These are phyloP conservation scores for Fagus sylvatica DNA, from an alignment of 306 rosid species.

Conservation along the genomic window DNA sequence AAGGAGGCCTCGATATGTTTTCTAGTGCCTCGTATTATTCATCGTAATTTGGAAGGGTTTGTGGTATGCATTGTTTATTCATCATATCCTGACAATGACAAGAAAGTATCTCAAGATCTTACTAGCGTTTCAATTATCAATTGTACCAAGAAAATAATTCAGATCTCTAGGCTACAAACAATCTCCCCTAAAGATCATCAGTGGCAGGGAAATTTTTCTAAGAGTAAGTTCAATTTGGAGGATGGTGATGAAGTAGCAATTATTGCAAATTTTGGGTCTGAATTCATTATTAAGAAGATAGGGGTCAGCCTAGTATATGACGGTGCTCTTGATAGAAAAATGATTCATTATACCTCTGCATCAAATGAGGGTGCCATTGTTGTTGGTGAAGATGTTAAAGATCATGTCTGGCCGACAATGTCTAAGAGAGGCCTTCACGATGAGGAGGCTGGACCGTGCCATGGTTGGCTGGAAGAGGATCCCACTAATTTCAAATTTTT, in stretches of 20 bases:
- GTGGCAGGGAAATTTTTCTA: conserved; percentile 29
- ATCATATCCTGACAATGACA: too few relatives aligned
- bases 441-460: background rate
- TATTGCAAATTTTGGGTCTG: conserved; percentile 1
- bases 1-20: too few relatives aligned
- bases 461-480: background rate
- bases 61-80: too few relatives aligned
- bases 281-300: conserved; percentile 13
- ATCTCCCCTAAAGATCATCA: conserved; percentile 9
- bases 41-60: too few relatives aligned
- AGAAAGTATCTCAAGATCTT: background rate
- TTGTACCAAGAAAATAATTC: background rate
- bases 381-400: background rate
- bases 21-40: too few relatives aligned
- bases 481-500: too few relatives aligned
- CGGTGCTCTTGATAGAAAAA: background rate
- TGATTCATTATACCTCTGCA: background rate
- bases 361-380: background rate
- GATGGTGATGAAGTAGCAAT: conserved; percentile 15
- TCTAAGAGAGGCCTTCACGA: background rate
- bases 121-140: background rate
- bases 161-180: background rate
- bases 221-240: conserved; percentile 3
- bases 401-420: background rate
- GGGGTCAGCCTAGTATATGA: conserved; percentile 8